Base-by-base conservation (phyloP, 2,329 filamentous ascomycete genomes). In the Shiraia sp. region DNA sequence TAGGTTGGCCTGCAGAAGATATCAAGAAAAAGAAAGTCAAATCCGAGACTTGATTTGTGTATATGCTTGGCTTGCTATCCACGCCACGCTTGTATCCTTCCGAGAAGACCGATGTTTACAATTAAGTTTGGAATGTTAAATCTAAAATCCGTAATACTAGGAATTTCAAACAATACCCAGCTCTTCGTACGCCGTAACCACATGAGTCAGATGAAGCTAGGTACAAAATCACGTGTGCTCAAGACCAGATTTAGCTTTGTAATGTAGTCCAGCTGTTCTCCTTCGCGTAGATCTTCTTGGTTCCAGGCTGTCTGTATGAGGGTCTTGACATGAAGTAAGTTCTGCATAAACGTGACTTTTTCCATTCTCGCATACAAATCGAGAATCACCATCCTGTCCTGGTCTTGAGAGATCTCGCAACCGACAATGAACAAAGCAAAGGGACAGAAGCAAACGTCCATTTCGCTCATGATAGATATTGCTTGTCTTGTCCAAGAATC, bases 371-470 rank as follows among this genome's bases (percentile, higher is more conserved):
- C 22, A 17, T 45, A 34, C 6, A 53, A 29, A n/a, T 42, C 29
- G 12, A 53, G 48, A 5, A 53, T 32, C 10, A 44, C 16, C 36
- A 53, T 37, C 35, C 56, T 49, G 39, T 58, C 48, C 33, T 52
- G 49, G 46, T 63, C 59, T 36, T 27, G 45, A 30, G 42, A 31
- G 30, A 54, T 50, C 38, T 63, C 58, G 42, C 59, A 60, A 27
- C 54, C 53, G 28, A 61, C 32, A 40, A 63, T 51, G 27, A 60
- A 42, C 19, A 63, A 31, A 28, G 59, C 49, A 42, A 60, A 61
- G 17, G 49, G 46, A 13, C 32, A 42, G 15, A 51, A 37, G 39
- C 49, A 59, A 17, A 33, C 50, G 16, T 57, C 42, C 12, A 60
- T 15, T 13, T 39, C 22, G 14, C 38, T 28, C 16, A 63, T 40